Conservation (phyloP, 352 stramenopile genomes). For the Phytopythium aichiense region DNA sequence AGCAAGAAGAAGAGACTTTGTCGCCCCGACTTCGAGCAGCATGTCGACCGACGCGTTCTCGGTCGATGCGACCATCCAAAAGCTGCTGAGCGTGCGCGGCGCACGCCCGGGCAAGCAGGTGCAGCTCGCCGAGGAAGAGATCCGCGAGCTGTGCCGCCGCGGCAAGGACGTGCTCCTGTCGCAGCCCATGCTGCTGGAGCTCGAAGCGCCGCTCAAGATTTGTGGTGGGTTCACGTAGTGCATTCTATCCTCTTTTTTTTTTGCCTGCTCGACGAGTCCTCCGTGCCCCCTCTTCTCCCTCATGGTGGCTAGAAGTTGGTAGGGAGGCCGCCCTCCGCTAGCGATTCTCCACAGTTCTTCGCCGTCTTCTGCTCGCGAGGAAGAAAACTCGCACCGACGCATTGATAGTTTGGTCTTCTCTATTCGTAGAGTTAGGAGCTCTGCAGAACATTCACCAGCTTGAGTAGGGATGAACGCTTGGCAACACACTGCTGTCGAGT, state of each 20-base stretch:
- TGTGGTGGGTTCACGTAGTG: constrained; percentile 50
- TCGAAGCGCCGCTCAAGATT: constrained; percentile 97
- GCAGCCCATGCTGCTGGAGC: constrained; percentile 96
- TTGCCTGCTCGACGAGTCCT: neutral
- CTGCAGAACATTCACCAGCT: no score
- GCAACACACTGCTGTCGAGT: no score
- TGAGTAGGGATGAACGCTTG: no score
- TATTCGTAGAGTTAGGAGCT: no score
- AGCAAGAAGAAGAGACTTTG: neutral
- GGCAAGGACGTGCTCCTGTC: constrained; percentile 94
- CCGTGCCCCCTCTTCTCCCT: neutral
- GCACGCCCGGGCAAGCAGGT: constrained; percentile 80
- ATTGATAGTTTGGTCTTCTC: no score
- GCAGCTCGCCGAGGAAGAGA: constrained; percentile 90
- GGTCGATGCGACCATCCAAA: constrained; percentile 71
- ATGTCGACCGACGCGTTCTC: constrained; percentile 43
- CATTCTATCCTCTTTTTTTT: neutral
- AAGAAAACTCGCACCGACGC: no score
- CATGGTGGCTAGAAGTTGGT: neutral
- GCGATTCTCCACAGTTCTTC: neutral
- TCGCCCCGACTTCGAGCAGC: neutral
- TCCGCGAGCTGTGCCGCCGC: constrained; percentile 93
- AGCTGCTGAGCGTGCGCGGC: constrained; percentile 74
- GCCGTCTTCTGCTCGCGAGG: no score
- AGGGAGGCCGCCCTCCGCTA: neutral